These are phyloP conservation scores for Incumbomyces delicatus DNA, from an alignment of 2,329 filamentous ascomycete species.

Conservation along the genomic window DNA sequence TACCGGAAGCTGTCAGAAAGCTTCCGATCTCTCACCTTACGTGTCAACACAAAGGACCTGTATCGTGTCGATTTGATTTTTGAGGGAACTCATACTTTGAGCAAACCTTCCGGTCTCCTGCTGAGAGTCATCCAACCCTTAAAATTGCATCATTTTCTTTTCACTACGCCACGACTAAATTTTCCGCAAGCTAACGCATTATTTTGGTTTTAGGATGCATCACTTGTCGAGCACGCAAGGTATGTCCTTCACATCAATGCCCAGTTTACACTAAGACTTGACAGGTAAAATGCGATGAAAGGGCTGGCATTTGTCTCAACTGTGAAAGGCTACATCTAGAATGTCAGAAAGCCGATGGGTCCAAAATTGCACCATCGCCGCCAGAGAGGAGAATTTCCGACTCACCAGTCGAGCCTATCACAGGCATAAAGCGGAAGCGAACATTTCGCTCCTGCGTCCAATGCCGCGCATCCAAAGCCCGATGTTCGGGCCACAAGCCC, in stretches of 20 bases:
- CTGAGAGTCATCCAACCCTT: neutral
- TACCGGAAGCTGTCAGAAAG: too few relatives aligned
- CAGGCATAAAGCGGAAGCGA: slow-evolving; percentile 3
- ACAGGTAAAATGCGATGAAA: slow-evolving; percentile 10
- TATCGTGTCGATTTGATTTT: too few relatives aligned
- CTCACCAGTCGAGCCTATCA: neutral
- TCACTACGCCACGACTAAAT: neutral
- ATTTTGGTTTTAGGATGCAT: slow-evolving; percentile 1
- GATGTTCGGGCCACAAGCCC: slow-evolving; percentile 4
- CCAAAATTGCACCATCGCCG: neutral
- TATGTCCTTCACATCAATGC: neutral
- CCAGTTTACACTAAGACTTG: neutral
- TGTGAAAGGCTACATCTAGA: slow-evolving; percentile 34
- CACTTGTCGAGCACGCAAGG: slow-evolving; percentile 9
- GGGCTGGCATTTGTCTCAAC: slow-evolving; percentile 9
- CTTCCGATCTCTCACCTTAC: too few relatives aligned
- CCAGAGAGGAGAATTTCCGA: neutral
- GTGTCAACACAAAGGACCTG: neutral
- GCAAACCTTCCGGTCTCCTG: neutral
- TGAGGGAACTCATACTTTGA: too few relatives aligned
- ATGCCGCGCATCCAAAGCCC: slow-evolving; percentile 8
- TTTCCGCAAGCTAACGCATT: neutral
- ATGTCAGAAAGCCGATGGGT: slow-evolving; percentile 35
- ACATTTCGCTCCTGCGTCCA: slow-evolving; percentile 7
- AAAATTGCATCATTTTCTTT: slow-evolving; percentile 4